Base-by-base conservation (phyloP, 148 eudicot species). In the Bassia scoparia region DNA sequence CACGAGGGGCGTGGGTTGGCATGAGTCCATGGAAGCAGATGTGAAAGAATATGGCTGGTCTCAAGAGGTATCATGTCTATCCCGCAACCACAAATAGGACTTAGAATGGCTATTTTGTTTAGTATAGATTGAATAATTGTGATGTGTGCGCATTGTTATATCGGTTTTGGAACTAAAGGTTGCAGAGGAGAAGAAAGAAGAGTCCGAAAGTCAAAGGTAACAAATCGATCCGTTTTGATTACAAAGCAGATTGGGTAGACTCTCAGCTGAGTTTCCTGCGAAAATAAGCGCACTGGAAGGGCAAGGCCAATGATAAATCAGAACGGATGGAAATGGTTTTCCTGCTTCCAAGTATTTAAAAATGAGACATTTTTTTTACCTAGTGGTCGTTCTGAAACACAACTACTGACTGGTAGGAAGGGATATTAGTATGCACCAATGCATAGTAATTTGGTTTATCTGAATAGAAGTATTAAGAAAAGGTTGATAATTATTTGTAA, bases 1-100 rank as follows among this genome's bases (percentile, higher is more conserved):
- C 79, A 84, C 29, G 77, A 74, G 61, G 87, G 87, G n/a, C 81
- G 87, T 43, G 87, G n/a, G 87, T 68, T 84, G 87, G 87, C 87
- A 84, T 60, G 87, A 84, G 71, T 84, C 85, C 7, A 82, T n/a
- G 87, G 71, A 84, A 82, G 61, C 83, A 76, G 66, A 68, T 54
- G 35, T 77, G 72, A 79, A 74, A 37, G 87, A 84, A 43, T 79
- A 60, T 50, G 83, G 79, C n/a, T 20, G 87, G 87, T 55, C 79
- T 61, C 67, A 84, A 82, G 68, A 82, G 83, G 34, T 81, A 84
- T 52, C 82, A 84, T 73, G 83, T 81, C 33, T 85, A 84, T 67
- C 87, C 87, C 12, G n/a, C 87, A 84, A 69, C 85, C 87, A 37
- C 72, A 66, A 34, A 70, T n/a, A 82, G 58, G 60, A 71, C 77